These are phyloP conservation scores for Podospora appendiculata DNA, from an alignment of 495 filamentous ascomycete species.

Conservation along the genomic window DNA sequence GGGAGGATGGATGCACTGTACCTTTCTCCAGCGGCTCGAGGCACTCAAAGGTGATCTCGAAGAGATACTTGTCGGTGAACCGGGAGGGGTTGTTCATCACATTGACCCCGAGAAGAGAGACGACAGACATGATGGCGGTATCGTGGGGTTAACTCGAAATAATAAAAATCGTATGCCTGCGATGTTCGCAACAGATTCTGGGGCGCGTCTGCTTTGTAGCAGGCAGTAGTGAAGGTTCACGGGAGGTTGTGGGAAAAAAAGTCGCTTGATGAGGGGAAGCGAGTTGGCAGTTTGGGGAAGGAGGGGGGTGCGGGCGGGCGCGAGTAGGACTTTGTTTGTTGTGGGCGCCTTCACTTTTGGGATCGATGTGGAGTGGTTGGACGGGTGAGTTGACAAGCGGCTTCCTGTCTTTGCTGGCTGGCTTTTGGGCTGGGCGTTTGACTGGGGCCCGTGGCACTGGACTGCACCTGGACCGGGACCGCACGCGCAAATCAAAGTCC, in stretches of 20 bases:
- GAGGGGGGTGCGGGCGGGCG: neutral
- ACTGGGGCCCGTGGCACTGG: neutral
- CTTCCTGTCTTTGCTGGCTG: slow-evolving; percentile 3
- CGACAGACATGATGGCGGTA: slow-evolving; percentile 75
- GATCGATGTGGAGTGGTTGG: slow-evolving; percentile 7
- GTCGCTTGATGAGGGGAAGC: neutral
- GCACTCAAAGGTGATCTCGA: slow-evolving; percentile 98
- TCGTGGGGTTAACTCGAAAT: neutral
- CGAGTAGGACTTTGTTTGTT: slow-evolving; percentile 8
- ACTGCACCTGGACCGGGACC: neutral
- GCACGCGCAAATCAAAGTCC: too few species aligned
- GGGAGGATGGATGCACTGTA: slow-evolving; percentile 23
- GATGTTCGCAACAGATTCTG: too few species aligned
- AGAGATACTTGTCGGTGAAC: slow-evolving; percentile 82
- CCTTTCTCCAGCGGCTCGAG: slow-evolving; percentile 87
- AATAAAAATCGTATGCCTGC: neutral
- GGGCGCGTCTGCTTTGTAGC: too few species aligned
- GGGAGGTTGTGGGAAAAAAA: neutral
- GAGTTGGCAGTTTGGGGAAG: neutral
- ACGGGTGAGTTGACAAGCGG: neutral
- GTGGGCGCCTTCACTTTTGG: slow-evolving; percentile 6
- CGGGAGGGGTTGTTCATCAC: slow-evolving; percentile 93
- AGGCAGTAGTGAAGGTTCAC: neutral
- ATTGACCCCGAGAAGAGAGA: slow-evolving; percentile 89
- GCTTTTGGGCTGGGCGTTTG: neutral